Conservation (phyloP, 768 basidiomycete species). For the Rhizopogon sp. region DNA sequence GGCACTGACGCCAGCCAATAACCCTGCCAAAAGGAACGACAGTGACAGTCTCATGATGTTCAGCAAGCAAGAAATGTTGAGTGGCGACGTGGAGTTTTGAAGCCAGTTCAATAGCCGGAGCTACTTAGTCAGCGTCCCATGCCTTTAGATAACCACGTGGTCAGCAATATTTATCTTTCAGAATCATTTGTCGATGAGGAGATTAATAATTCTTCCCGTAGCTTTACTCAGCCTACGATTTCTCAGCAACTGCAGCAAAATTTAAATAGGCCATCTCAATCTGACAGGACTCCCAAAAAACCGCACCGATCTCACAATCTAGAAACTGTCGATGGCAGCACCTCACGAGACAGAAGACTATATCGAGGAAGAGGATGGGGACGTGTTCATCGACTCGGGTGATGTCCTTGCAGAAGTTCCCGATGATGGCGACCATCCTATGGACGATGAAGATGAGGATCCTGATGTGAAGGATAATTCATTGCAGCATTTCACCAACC, state of each 20-base stretch:
- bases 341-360: slow-evolving; percentile 35
- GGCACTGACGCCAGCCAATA: slow-evolving; percentile 53
- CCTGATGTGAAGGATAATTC: slow-evolving; percentile 52
- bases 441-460: slow-evolving; percentile 64
- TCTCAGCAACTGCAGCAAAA: slow-evolving; percentile 14
- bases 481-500: slow-evolving; percentile 62
- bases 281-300: slow-evolving; percentile 1
- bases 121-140: slow-evolving; percentile 6
- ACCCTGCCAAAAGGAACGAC: slow-evolving; percentile 49
- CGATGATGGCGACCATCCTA: slow-evolving; percentile 63
- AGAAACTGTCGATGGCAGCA: slow-evolving; percentile 16
- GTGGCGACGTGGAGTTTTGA: slow-evolving; percentile 25
- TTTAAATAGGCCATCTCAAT: background rate
- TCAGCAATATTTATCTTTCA: background rate
- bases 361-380: slow-evolving; percentile 39
- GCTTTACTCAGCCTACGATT: slow-evolving; percentile 18
- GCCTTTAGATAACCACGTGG: slow-evolving; percentile 6
- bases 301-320: background rate
- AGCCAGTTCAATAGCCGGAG: background rate
- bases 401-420: slow-evolving; percentile 62
- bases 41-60: slow-evolving; percentile 54
- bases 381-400: slow-evolving; percentile 59
- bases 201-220: background rate
- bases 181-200: background rate
- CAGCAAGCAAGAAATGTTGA: slow-evolving; percentile 12